Percentiles rank a stretch among this genome's conserved stretches.
These are phyloP conservation scores for Cladosporium colombiae DNA, from an alignment of 2,329 filamentous ascomycete species.

Conservation along the genomic window DNA sequence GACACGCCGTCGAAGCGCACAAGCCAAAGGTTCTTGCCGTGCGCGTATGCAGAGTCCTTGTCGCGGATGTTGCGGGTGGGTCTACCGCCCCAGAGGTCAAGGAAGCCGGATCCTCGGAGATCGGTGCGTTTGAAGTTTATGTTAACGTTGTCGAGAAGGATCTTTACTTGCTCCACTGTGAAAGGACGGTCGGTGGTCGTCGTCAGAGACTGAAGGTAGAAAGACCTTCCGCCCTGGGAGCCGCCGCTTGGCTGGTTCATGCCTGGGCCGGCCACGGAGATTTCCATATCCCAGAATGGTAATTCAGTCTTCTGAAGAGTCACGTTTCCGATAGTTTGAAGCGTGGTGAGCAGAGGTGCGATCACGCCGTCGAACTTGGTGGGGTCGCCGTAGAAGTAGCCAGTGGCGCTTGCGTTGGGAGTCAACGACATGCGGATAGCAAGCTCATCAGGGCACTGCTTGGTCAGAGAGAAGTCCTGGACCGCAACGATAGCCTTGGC, in stretches of 20 bases:
- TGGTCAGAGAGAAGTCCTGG: background rate
- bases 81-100: background rate
- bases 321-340: background rate
- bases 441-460: background rate
- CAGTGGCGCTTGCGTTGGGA: background rate
- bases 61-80: background rate
- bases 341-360: background rate
- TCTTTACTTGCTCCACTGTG: background rate
- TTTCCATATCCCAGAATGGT: background rate
- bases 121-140: background rate
- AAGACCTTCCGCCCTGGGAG: background rate
- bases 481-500: background rate
- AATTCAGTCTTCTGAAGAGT: background rate
- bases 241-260: background rate
- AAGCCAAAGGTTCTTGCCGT: background rate
- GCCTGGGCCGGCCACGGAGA: background rate
- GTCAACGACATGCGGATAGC: background rate
- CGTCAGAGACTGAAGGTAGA: background rate
- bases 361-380: background rate
- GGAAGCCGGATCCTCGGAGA: background rate
- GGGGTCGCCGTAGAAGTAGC: background rate
- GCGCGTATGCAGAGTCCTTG: background rate
- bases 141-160: background rate
- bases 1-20: background rate
- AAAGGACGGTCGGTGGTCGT: background rate